phyloP scores from a whole-genome alignment of 768 basidiomycete species.

The Amanita fuliginea region DNA sequence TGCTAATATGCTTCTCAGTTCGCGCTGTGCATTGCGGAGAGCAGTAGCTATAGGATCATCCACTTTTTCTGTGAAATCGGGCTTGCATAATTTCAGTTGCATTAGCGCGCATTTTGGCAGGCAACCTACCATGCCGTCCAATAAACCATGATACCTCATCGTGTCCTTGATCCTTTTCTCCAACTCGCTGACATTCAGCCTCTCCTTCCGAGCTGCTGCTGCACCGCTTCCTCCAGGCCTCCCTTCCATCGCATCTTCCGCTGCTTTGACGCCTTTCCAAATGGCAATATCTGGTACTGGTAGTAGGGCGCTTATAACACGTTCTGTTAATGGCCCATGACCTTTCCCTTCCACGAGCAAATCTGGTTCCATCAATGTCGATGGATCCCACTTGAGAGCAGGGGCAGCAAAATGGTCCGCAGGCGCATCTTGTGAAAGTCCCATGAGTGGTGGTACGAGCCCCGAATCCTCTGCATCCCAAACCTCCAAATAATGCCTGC shows the following conservation, averaged over 20 bases:
- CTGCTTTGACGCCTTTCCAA: conserved; percentile 74
- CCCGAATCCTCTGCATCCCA: conserved; percentile 90
- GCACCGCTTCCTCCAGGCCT: conserved; percentile 71
- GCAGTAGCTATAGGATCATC: conserved; percentile 93
- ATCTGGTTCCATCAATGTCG: conserved; percentile 64
- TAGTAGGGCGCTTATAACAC: conserved; percentile 64
- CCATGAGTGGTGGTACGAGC: conserved; percentile 19
- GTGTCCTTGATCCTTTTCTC: conserved; percentile 69
- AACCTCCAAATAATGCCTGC: conserved; percentile 75
- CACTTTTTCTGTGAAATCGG: conserved; percentile 65
- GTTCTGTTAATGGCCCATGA: conserved; percentile 81
- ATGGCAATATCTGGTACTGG: conserved; percentile 53
- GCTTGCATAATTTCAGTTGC: conserved; percentile 25
- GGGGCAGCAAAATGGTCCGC: conserved; percentile 33
- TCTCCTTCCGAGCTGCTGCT: conserved; percentile 63
- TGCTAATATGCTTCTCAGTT: conserved; percentile 65
- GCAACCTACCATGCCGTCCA: conserved; percentile 56
- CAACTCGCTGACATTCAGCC: conserved; percentile 69
- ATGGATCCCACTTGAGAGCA: conserved; percentile 73
- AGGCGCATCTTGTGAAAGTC: conserved; percentile 23
- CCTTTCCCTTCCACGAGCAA: conserved; percentile 65
- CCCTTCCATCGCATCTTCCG: conserved; percentile 78
- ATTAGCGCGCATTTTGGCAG: neutral
- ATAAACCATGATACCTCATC: conserved; percentile 64
- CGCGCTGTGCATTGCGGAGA: conserved; percentile 77